Evolutionary conservation across 768 basidiomycete species (phyloP).

Genomic region (Phaffia tasmanica): DNA sequence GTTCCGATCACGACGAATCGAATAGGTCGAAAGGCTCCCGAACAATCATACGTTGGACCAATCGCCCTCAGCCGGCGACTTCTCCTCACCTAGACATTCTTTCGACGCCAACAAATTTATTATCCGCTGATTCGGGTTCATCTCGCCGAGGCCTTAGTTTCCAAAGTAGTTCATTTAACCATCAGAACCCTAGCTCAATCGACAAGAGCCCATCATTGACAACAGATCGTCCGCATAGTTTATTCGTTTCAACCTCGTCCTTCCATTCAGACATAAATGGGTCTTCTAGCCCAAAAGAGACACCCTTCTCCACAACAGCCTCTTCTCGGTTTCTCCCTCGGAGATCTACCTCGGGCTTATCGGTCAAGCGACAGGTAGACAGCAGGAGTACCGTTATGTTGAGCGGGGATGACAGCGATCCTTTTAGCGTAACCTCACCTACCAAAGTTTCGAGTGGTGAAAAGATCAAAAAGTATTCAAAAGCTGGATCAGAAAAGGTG

Average conservation of each 20-base stretch:
- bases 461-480: slow-evolving; percentile 11
- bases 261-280: neutral
- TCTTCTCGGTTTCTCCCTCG: neutral
- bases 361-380: slow-evolving; percentile 5
- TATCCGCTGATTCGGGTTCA: neutral
- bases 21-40: neutral
- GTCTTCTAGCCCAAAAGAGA: slow-evolving; percentile 8
- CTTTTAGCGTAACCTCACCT: neutral
- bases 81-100: neutral
- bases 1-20: neutral
- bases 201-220: neutral
- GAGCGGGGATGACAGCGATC: slow-evolving; percentile 14
- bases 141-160: slow-evolving; percentile 22
- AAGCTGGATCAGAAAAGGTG: slow-evolving; percentile 18
- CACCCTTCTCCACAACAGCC: neutral
- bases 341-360: slow-evolving; percentile 10
- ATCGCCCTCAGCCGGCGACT: neutral
- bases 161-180: slow-evolving; percentile 15
- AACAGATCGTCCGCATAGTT: neutral
- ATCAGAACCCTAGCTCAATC: slow-evolving; percentile 4
- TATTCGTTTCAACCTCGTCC: neutral
- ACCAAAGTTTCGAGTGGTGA: slow-evolving; percentile 1
- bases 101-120: slow-evolving; percentile 1
- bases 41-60: neutral
- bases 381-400: neutral